Percentiles rank a stretch among this genome's conserved stretches.
These are phyloP conservation scores for Arthrinium phaeospermum DNA, from an alignment of 2,329 filamentous ascomycete genomes.

Conservation along the genomic window DNA sequence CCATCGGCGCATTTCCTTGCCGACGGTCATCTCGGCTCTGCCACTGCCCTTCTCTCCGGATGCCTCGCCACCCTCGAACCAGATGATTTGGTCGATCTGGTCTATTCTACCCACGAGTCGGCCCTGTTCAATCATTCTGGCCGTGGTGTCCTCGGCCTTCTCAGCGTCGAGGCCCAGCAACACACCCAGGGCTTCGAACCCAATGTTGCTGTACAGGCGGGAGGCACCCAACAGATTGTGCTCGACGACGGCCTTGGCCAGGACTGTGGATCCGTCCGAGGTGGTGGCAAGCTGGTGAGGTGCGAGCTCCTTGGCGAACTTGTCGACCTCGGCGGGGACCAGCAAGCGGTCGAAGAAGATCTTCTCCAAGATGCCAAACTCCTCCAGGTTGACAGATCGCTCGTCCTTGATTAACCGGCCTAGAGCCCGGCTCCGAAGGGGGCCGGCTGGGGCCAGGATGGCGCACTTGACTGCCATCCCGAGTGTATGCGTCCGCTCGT, in stretches of 20 bases:
- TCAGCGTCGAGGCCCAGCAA: slow-evolving; percentile 80
- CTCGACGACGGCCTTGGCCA: slow-evolving; percentile 92
- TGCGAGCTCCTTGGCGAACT: slow-evolving; percentile 80
- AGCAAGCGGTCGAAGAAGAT: slow-evolving; percentile 94
- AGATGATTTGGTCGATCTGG: slow-evolving; percentile 87
- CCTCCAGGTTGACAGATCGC: slow-evolving; percentile 72
- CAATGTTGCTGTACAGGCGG: slow-evolving; percentile 78
- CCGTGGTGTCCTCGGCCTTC: slow-evolving; percentile 88
- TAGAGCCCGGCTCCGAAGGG: slow-evolving; percentile 78
- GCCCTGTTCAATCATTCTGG: slow-evolving; percentile 94
- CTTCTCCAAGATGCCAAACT: slow-evolving; percentile 92
- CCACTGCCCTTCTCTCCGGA: slow-evolving; percentile 71
- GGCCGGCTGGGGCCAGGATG: slow-evolving; percentile 89
- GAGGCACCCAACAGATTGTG: slow-evolving; percentile 93
- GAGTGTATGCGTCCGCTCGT: slow-evolving; percentile 84
- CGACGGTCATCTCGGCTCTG: slow-evolving; percentile 67
- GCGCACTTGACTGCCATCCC: slow-evolving; percentile 90
- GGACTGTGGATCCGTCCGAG: slow-evolving; percentile 87
- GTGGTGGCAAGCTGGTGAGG: slow-evolving; percentile 92
- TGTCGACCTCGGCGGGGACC: slow-evolving; percentile 78
- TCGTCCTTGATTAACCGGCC: slow-evolving; percentile 94
- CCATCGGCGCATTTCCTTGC: slow-evolving; percentile 81
- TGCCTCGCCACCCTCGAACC: slow-evolving; percentile 79
- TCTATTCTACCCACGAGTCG: slow-evolving; percentile 88
- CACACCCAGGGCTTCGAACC: slow-evolving; percentile 74